phyloP scores from a whole-genome alignment of 2,329 filamentous ascomycete species.

The Chaetomiaceae sp. region DNA sequence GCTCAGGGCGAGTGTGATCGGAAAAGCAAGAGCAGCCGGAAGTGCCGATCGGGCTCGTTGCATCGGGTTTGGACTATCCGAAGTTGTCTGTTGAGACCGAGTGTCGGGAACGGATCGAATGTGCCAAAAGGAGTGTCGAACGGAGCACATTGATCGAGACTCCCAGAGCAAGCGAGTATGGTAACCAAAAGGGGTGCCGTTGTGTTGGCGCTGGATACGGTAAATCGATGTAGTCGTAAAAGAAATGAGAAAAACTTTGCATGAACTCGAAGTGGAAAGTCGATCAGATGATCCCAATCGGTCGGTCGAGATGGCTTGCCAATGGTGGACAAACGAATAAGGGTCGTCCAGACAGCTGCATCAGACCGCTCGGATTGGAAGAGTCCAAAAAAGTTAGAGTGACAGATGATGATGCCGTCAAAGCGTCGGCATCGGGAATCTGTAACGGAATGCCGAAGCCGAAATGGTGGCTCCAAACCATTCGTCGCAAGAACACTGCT shows the following conservation, averaged over 20 bases:
- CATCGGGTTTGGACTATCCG: neutral
- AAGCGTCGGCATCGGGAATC: neutral
- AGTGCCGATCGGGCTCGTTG: neutral
- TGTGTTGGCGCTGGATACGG: slow-evolving; percentile 20
- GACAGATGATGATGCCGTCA: neutral
- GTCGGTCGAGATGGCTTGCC: neutral
- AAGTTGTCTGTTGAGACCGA: slow-evolving; percentile 7
- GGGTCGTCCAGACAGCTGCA: slow-evolving; percentile 3
- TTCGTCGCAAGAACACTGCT: neutral
- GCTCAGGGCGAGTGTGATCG: neutral
- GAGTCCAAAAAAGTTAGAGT: neutral
- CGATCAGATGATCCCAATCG: neutral
- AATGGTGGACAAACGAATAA: slow-evolving; percentile 1
- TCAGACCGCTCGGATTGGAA: neutral
- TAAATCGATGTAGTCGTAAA: slow-evolving; percentile 9
- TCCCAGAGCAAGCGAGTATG: slow-evolving; percentile 10
- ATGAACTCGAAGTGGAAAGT: slow-evolving; percentile 2
- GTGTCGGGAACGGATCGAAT: neutral
- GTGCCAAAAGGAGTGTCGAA: neutral
- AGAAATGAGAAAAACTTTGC: neutral
- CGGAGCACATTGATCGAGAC: neutral
- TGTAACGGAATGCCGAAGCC: neutral
- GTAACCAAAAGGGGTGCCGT: slow-evolving; percentile 11
- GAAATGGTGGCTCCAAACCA: neutral
- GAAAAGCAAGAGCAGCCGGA: slow-evolving; percentile 3